Conservation (phyloP, 2,329 filamentous ascomycete species). For the Sporothrix variecibatus region DNA sequence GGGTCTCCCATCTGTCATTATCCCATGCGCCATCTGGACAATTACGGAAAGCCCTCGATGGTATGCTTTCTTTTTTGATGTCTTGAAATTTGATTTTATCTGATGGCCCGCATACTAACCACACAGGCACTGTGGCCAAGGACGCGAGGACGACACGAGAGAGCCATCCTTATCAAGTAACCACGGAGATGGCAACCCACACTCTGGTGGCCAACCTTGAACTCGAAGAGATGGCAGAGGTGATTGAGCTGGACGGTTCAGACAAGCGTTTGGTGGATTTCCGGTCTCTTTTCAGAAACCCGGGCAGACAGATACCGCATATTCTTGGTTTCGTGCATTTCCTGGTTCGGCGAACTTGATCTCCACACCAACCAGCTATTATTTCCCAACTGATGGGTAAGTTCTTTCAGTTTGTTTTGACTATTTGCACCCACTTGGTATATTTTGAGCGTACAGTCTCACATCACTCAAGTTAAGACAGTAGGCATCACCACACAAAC, state of each 20-base stretch:
- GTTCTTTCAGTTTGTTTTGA: background rate
- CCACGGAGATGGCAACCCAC: constrained; percentile 24
- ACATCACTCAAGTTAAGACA: constrained; percentile 5
- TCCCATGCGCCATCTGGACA: constrained; percentile 4
- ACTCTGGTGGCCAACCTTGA: constrained; percentile 20
- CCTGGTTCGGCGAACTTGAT: constrained; percentile 24
- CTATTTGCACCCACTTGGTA: too few species aligned
- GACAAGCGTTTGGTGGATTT: constrained; percentile 25
- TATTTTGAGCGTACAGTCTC: background rate
- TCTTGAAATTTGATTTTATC: background rate
- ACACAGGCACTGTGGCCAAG: constrained; percentile 19
- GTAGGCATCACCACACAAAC: constrained; percentile 22
- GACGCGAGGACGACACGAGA: constrained; percentile 12
- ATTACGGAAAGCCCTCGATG: constrained; percentile 20
- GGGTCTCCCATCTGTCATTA: constrained; percentile 14
- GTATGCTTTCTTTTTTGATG: background rate
- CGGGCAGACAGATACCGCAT: constrained; percentile 17
- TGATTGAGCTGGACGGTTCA: constrained; percentile 20
- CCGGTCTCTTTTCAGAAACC: constrained; percentile 13
- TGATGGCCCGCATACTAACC: background rate
- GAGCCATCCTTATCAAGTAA: constrained; percentile 24
- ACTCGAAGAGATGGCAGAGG: constrained; percentile 23
- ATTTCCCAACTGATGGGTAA: constrained; percentile 22
- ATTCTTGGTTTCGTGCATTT: constrained; percentile 21
- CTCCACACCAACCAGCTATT: constrained; percentile 22